phyloP scores from a whole-genome alignment of 148 eudicot species.

The Pharnaceum exiguum region DNA sequence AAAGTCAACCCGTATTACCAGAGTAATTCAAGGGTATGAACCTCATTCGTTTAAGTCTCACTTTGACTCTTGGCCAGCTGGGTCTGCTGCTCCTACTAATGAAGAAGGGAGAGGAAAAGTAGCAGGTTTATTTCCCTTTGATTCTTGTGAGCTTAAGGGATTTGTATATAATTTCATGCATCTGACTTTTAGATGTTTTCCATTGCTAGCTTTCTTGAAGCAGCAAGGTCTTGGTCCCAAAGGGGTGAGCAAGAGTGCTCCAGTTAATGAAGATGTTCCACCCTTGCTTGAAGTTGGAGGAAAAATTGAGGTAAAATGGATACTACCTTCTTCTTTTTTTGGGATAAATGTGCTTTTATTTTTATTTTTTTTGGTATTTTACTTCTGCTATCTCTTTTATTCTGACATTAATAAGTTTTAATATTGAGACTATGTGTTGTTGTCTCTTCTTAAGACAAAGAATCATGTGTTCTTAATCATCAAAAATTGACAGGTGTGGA shows the following conservation, averaged over 20 bases:
- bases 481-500: constrained; percentile 71
- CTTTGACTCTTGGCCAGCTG: constrained; percentile 92
- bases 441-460: background rate
- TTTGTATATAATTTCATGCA: background rate
- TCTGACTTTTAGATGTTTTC: constrained; percentile 9
- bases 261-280: constrained; percentile 87
- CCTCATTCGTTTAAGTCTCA: constrained; percentile 84
- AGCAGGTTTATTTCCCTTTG: constrained; percentile 50
- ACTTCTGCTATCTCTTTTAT: no score
- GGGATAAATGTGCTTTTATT: background rate
- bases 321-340: background rate
- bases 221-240: constrained; percentile 94
- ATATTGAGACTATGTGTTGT: no score
- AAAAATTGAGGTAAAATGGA: constrained; percentile 73
- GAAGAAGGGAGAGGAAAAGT: constrained; percentile 99
- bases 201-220: constrained; percentile 81
- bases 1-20: constrained; percentile 74
- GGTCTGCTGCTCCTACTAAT: constrained; percentile 62
- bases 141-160: background rate
- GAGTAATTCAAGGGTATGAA: constrained; percentile 91
- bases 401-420: no score
- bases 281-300: constrained; percentile 94
- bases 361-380: background rate
- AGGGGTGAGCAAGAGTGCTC: constrained; percentile 66
- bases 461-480: background rate